Percentiles rank a stretch among this genome's conserved stretches.
phyloP scores from a whole-genome alignment of 2,329 filamentous ascomycete genomes.

The Pseudopithomyces chartarum region DNA sequence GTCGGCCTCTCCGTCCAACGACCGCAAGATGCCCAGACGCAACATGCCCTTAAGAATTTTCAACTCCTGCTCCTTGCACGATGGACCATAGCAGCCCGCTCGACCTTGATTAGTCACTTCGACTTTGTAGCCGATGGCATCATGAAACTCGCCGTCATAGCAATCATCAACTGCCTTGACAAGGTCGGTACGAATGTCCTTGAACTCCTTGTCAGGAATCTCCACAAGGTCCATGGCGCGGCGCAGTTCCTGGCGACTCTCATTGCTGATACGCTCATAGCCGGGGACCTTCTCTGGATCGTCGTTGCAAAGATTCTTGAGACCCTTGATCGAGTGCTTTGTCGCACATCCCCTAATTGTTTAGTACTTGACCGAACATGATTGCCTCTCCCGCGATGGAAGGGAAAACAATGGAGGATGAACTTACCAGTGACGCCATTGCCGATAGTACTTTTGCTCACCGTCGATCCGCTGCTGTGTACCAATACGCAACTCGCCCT shows the following conservation, averaged over 20 bases:
- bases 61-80: conserved; percentile 68
- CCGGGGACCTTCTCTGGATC: conserved; percentile 74
- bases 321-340: conserved; percentile 69
- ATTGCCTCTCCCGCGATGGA: too few relatives aligned
- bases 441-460: conserved; percentile 62
- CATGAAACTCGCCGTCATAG: conserved; percentile 14
- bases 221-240: conserved; percentile 73
- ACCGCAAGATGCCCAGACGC: conserved; percentile 65
- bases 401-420: too few relatives aligned
- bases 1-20: conserved; percentile 51
- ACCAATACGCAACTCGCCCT: conserved; percentile 79
- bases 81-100: conserved; percentile 71
- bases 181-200: conserved; percentile 65
- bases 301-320: conserved; percentile 61
- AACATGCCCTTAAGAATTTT: conserved; percentile 84
- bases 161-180: not conserved
- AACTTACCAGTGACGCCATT: conserved; percentile 83
- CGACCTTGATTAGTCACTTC: conserved; percentile 22
- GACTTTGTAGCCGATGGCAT: conserved; percentile 23
- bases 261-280: conserved; percentile 67
- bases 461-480: conserved; percentile 64
- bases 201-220: conserved; percentile 82
- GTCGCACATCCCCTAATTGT: conserved; percentile 79
- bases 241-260: conserved; percentile 73
- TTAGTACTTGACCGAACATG: not conserved